A percentile compares a stretch with the other conserved stretches of the same genome.
Conservation (phyloP, 495 filamentous ascomycete genomes). For the Penicillium canariense region DNA sequence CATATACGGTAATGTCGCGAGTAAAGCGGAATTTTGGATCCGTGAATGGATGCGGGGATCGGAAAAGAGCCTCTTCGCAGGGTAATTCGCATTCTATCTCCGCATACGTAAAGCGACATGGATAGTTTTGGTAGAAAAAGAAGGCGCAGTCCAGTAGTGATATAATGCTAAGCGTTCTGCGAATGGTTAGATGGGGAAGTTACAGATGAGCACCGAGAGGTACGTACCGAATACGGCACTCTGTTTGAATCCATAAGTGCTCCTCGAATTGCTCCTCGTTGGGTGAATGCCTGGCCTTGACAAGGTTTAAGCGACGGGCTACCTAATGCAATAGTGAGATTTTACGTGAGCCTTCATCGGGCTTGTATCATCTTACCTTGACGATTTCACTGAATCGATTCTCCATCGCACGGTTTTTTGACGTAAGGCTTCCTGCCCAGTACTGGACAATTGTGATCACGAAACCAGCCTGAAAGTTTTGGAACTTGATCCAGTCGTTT, state of each 20-base stretch:
- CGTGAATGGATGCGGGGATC: slow-evolving; percentile 39
- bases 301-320: slow-evolving; percentile 38
- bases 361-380: slow-evolving; percentile 23
- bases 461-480: slow-evolving; percentile 45
- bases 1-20: slow-evolving; percentile 31
- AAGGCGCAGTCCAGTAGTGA: slow-evolving; percentile 45
- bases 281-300: slow-evolving; percentile 31
- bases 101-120: slow-evolving; percentile 36
- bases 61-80: slow-evolving; percentile 37
- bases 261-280: slow-evolving; percentile 29
- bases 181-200: slow-evolving; percentile 12
- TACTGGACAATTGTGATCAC: slow-evolving; percentile 44
- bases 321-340: slow-evolving; percentile 16
- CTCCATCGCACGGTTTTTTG: slow-evolving; percentile 46
- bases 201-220: background rate
- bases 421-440: slow-evolving; percentile 42
- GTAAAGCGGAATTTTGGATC: slow-evolving; percentile 36
- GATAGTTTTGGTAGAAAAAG: slow-evolving; percentile 46
- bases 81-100: slow-evolving; percentile 45
- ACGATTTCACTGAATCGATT: slow-evolving; percentile 44
- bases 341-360: background rate
- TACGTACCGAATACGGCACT: slow-evolving; percentile 43
- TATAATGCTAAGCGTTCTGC: slow-evolving; percentile 39
- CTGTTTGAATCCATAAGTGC: slow-evolving; percentile 43
- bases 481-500: slow-evolving; percentile 40